phyloP scores from a whole-genome alignment of 1,284 basidiomycete genomes.

The Phellopilus nigrolimitatus region DNA sequence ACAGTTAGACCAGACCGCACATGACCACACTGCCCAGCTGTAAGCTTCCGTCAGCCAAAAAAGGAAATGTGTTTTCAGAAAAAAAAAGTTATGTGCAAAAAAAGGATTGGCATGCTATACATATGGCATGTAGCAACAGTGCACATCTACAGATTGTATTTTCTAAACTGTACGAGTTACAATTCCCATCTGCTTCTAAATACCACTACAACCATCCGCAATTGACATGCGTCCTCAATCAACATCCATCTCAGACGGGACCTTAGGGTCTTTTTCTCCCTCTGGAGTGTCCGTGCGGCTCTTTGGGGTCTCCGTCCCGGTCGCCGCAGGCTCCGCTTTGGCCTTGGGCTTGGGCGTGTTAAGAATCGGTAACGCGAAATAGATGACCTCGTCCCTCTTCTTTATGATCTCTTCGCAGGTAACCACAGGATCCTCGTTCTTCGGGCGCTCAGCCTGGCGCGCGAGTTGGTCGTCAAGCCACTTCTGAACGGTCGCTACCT shows the following conservation, averaged over 20 bases:
- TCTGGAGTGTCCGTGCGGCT: slow-evolving; percentile 57
- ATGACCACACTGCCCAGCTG: no score
- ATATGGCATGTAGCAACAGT: no score
- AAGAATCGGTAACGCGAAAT: slow-evolving; percentile 79
- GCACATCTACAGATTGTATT: slow-evolving; percentile 11
- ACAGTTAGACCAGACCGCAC: no score
- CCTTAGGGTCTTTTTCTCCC: slow-evolving; percentile 40
- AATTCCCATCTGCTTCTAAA: neutral
- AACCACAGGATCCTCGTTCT: slow-evolving; percentile 83
- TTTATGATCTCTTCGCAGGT: slow-evolving; percentile 77
- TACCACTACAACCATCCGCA: neutral
- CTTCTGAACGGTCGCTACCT: slow-evolving; percentile 77
- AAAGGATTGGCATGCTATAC: neutral
- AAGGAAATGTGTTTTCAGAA: no score
- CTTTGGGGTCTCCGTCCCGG: slow-evolving; percentile 62
- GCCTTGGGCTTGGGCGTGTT: slow-evolving; percentile 85
- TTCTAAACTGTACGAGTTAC: neutral
- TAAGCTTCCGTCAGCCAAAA: no score
- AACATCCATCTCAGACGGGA: slow-evolving; percentile 74
- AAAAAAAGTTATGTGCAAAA: neutral
- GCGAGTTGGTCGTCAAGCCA: slow-evolving; percentile 91
- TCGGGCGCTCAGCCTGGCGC: slow-evolving; percentile 79
- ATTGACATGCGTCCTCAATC: slow-evolving; percentile 38
- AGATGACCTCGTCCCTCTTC: slow-evolving; percentile 86
- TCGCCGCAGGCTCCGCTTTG: slow-evolving; percentile 46